These are phyloP conservation scores for Sarocladium strictum DNA, from an alignment of 2,329 filamentous ascomycete species.

Conservation along the genomic window DNA sequence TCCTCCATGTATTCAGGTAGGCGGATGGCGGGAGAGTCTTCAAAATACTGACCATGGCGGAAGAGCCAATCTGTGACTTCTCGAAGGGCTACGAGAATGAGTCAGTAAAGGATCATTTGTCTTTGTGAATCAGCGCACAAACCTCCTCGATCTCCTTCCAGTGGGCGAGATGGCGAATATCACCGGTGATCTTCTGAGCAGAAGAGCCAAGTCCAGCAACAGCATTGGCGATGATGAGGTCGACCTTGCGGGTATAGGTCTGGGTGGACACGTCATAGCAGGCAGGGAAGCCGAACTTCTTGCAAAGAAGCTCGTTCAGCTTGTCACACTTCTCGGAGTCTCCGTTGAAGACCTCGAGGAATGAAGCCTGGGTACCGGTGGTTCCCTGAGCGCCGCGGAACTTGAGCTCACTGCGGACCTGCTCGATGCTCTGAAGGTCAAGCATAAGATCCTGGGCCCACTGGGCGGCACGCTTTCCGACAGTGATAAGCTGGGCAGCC, in stretches of 20 bases:
- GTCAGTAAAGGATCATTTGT: not conserved
- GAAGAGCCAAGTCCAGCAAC: constrained; percentile 74
- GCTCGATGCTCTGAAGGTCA: constrained; percentile 69
- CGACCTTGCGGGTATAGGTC: constrained; percentile 69
- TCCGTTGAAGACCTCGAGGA: constrained; percentile 44
- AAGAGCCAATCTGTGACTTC: constrained; percentile 68
- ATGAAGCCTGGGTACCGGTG: constrained; percentile 73
- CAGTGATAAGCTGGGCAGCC: constrained; percentile 55
- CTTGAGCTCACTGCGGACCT: constrained; percentile 58
- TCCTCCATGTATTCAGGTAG: too few relatives aligned
- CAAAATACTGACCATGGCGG: constrained; percentile 36
- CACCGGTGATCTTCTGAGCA: constrained; percentile 61
- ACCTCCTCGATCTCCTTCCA: constrained; percentile 77
- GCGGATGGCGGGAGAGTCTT: not conserved
- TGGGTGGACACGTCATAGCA: constrained; percentile 60
- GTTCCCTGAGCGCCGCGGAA: constrained; percentile 68
- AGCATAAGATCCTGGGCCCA: constrained; percentile 63
- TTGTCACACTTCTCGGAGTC: constrained; percentile 44
- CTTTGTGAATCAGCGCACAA: not conserved
- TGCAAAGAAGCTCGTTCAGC: constrained; percentile 50
- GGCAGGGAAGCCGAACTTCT: constrained; percentile 46
- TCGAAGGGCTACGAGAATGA: constrained; percentile 53
- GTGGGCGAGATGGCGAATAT: constrained; percentile 67
- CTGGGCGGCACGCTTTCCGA: constrained; percentile 56
- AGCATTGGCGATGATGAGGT: constrained; percentile 75